phyloP scores from a whole-genome alignment of 352 stramenopile species.

The Phytopythium mirpurense region DNA sequence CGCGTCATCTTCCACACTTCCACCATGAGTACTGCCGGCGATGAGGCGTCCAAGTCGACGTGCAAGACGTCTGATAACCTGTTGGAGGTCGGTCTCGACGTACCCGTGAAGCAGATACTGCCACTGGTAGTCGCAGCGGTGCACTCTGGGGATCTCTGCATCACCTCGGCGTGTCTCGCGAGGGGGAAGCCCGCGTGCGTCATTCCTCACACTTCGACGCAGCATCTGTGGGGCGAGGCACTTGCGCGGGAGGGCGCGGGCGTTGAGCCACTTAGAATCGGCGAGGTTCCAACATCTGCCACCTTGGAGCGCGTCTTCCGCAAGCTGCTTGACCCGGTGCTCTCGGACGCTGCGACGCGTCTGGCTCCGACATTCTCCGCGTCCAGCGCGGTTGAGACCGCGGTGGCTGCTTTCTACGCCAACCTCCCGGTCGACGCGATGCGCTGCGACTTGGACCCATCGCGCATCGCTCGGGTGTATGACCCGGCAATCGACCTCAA shows the following conservation, averaged over 20 bases:
- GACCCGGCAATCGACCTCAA: slow-evolving; percentile 30
- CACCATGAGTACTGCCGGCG: slow-evolving; percentile 3
- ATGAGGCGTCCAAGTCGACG: slow-evolving; percentile 7
- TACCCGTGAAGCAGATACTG: neutral
- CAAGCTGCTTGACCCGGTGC: slow-evolving; percentile 32
- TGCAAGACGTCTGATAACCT: too few species aligned
- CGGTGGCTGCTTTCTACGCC: slow-evolving; percentile 68
- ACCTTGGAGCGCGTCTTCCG: slow-evolving; percentile 54
- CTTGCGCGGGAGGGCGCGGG: neutral
- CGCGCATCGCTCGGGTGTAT: slow-evolving; percentile 30
- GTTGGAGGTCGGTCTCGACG: neutral
- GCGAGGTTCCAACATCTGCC: slow-evolving; percentile 22
- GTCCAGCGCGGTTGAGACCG: slow-evolving; percentile 52
- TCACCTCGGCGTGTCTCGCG: neutral
- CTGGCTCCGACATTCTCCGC: slow-evolving; percentile 38
- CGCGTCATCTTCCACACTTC: slow-evolving; percentile 45
- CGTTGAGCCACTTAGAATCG: neutral
- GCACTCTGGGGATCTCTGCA: neutral
- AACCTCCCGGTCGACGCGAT: slow-evolving; percentile 73
- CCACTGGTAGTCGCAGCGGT: neutral
- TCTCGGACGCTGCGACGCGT: slow-evolving; percentile 28
- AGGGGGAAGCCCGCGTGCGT: neutral
- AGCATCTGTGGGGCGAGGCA: neutral
- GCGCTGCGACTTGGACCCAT: slow-evolving; percentile 47
- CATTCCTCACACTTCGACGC: neutral